Evolutionary conservation across 2,329 filamentous ascomycete species (phyloP), one percentile per base, ranked within the genome.

Genomic region (Nothomitra cinnamomea): DNA sequence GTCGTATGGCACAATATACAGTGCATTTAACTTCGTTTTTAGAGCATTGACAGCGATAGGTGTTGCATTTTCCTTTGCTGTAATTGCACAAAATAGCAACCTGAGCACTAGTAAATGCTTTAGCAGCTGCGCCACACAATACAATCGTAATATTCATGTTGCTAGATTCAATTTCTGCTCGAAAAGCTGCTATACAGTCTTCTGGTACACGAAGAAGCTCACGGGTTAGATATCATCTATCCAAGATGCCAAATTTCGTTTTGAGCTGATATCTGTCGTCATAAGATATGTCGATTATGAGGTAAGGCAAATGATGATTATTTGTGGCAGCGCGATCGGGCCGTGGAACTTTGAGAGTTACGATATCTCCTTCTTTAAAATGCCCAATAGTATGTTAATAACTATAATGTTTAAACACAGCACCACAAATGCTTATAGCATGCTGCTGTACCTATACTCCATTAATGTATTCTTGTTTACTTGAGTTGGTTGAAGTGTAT

Each of bases 251-350:
- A 41, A 19, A 41, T n/a, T 15, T 19, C 15, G 17, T 41, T n/a
- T 41, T 15, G 13, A 41, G 38, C 38, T 41, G 13, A 41, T 41
- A 13, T 41, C 13, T 5, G 17, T 41, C 17, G 13, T 41, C 38
- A 19, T 41, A n/a, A 41, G 38, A 13, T n/a, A 41, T 41, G 38
- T n/a, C 38, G 15, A 41, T 41, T 6, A 41, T 10, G 10, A 32
- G 4, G 10, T 10, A 32, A 48, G 17, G 55, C 40, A 52, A 53
- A 60, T 38, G 59, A n/a, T 41, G 38, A 5, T n/a, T 41, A n/a
- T 41, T 13, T 4, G 38, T 41, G 15, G 13, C 15, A 41, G 38
- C 17, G 4, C 38, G 5, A n/a, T 41, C 38, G 4, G 5, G 5
- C 4, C 38, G 38, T 5, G 38, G 17, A 41, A 41, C 5, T 13